These are phyloP conservation scores for Erucastrum elatum DNA, from an alignment of 345 rosid genomes.

Conservation along the genomic window DNA sequence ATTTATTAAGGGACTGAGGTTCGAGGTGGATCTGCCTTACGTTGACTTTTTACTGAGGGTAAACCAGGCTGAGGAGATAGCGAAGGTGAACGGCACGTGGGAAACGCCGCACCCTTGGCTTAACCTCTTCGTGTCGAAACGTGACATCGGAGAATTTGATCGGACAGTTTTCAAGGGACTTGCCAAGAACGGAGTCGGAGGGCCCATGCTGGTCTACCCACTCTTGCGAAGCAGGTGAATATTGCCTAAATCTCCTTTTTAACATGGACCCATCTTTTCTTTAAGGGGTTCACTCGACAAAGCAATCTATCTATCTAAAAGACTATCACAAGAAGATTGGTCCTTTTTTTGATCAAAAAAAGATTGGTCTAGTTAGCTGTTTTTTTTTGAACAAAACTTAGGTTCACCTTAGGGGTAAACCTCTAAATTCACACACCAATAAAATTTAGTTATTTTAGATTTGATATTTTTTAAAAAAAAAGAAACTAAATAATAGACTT, in stretches of 20 bases:
- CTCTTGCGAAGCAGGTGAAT: slow-evolving; percentile 78
- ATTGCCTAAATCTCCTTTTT: background rate
- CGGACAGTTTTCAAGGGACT: slow-evolving; percentile 62
- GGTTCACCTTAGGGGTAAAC: too few species aligned
- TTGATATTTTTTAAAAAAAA: too few species aligned
- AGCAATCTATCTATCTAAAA: background rate
- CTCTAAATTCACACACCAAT: too few species aligned
- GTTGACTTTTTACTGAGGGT: slow-evolving; percentile 76
- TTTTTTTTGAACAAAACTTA: too few species aligned
- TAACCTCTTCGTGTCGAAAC: slow-evolving; percentile 71
- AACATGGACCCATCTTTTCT: background rate
- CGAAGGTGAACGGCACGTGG: slow-evolving; percentile 70
- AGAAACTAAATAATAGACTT: too few species aligned
- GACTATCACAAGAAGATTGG: background rate
- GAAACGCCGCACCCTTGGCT: slow-evolving; percentile 96
- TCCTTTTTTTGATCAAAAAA: background rate
- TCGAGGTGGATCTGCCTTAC: slow-evolving; percentile 62
- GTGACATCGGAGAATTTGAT: slow-evolving; percentile 61
- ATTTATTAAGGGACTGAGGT: slow-evolving; percentile 51
- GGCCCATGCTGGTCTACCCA: slow-evolving; percentile 93
- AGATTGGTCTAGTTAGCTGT: slow-evolving; percentile 5
- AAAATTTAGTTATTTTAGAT: too few species aligned
- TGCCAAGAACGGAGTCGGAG: slow-evolving; percentile 73
- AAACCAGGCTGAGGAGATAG: slow-evolving; percentile 56
- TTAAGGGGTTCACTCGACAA: slow-evolving; percentile 11